Evolutionary conservation across 148 eudicot species (phyloP), one percentile per base, ranked within the genome.

Genomic region (Persicaria maculosa): DNA sequence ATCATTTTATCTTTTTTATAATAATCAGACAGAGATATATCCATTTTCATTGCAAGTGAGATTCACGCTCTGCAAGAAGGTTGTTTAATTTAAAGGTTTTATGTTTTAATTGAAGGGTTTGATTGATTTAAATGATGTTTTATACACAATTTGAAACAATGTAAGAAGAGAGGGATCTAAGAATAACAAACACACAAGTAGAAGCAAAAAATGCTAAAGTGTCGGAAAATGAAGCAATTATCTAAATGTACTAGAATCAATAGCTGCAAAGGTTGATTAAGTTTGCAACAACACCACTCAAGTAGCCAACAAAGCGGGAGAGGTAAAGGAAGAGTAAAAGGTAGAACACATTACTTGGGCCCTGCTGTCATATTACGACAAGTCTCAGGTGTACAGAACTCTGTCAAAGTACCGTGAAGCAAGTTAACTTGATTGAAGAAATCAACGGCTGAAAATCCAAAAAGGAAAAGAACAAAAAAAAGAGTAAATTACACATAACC

Each of bases 381-480:
- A 80, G 77, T 90, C 81, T 92, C 92, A 50, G 92, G 74, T 15
- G 98, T 94, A 80, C 98, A 94, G 83, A 94, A 94, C 86, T 94
- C 98, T 0, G 98, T 92, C 73, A 94, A 96, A 57, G 98, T 94
- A 62, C 96, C 97, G 87, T 87, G 92, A n/a, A 94, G 96, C 82
- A 94, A 83, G 86, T 94, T 94, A 83, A 92, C 98, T 88, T 94
- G 98, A 80, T 92, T 94, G 92, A 94, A 94, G 88, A 94, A 94
- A 78, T 94, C 98, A 69, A 94, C 98, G 77, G 98, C 97, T 94
- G 96, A 74, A 91, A 84, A 82, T 91, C 91, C 74, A 91, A 84
- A 83, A 67, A 48, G 44, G 83, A 71, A 43, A 80, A 71, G 11
- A 48, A 48, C 10, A 48, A 4, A 50, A 50, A 11, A 50, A 7